Evolutionary conservation across 2,329 filamentous ascomycete genomes (phyloP), one percentile per base, ranked within the genome.

Genomic region (Fusarium sp.): DNA sequence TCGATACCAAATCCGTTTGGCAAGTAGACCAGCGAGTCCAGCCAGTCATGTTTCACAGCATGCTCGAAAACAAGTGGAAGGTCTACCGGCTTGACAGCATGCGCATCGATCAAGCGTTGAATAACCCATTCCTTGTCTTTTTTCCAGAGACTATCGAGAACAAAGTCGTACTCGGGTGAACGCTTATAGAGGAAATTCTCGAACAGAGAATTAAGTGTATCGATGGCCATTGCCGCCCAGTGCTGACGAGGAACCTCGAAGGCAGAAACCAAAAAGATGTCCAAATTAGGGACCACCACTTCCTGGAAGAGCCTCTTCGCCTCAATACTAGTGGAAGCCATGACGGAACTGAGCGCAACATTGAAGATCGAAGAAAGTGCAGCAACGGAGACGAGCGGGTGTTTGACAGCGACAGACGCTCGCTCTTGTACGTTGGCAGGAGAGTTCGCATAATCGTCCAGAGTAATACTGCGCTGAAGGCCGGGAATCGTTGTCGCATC

Each of bases 111-210:
- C 34, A 99, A 88, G 61, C 92, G 89, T 68, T 91, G 88, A 11
- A 91, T 91, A 17, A 98, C 92, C 92, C 94, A 98, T 21, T 91
- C 87, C 70, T 91, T 92, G 76, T 98, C 94, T 76, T 96, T 94
- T 71, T 92, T 91, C 94, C 95, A 98, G 7, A 97, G 83, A 61
- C 94, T 94, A 76, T 97, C 91, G 59, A 99, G 87, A 15, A 97
- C 95, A 67, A 98, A 97, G 70, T 94, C 91, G 77, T 93, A 92
- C 57, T 94, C 89, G 6, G 90, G 86, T 13, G 94, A 89, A 57
- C 90, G 88, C 78, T 94, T 94, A 75, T 90, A 87, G 28, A 98
- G 84, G 76, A 97, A 98, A 13, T 92, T 92, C 52, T 93, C 90
- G 73, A 98, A 95, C 2, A 95, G 83, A 15, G 92, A 92, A 62